phyloP scores from a whole-genome alignment of 2,329 filamentous ascomycete species.

The Colletotrichum camelliae region DNA sequence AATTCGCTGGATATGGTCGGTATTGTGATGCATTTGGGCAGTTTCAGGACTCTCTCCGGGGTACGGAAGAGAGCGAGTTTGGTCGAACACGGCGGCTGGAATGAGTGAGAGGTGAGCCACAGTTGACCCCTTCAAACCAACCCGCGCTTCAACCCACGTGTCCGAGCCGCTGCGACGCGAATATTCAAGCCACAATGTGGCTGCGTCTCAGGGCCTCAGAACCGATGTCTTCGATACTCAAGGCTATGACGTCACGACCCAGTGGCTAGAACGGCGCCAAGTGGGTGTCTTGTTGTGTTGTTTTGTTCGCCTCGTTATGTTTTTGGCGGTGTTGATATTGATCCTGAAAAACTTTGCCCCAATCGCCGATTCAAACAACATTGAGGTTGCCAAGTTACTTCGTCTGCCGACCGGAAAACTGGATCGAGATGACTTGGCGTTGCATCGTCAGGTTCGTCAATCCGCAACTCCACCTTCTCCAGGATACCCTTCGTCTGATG shows the following conservation, averaged over 20 bases:
- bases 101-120: neutral
- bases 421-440: neutral
- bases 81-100: neutral
- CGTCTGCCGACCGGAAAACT: neutral
- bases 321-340: neutral
- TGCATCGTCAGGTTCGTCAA: neutral
- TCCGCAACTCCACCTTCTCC: neutral
- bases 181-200: neutral
- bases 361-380: neutral
- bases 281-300: neutral
- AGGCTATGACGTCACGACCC: neutral
- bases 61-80: neutral
- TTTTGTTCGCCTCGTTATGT: neutral
- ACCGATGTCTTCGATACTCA: neutral
- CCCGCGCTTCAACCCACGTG: neutral
- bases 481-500: neutral
- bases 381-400: neutral
- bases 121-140: neutral
- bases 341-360: neutral
- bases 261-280: neutral
- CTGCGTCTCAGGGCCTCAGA: neutral
- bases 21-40: neutral
- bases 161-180: neutral
- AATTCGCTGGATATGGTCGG: neutral
- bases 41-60: constrained; percentile 6